Base-by-base conservation (phyloP, 2,329 filamentous ascomycete species). In the Sporothrix dimorphospora region DNA sequence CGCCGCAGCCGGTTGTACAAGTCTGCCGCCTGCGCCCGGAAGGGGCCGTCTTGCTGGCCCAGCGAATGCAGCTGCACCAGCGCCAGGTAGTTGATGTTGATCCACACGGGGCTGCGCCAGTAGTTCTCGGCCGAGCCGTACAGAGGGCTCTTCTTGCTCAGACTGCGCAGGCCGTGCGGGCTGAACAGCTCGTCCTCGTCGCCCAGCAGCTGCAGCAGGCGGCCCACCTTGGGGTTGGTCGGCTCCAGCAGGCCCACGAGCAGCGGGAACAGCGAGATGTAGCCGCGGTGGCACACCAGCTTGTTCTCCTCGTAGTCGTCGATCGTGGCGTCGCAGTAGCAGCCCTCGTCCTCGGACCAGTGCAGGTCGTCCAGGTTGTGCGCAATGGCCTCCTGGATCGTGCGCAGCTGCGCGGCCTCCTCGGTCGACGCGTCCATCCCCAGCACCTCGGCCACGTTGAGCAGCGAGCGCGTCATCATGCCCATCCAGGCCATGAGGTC, bases 401-500 rank as follows among this genome's bases (percentile, higher is more conserved):
- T 89, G 59, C 84, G 85, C 77, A 95, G 93, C 77, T 92, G 89
- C 27, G 88, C 86, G 0, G 87, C 90, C 76, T 98, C 95, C 45
- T 97, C 94, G 0, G 83, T 82, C 27, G 83, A 82, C 21, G 42
- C 70, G 53, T 47, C 63, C 75, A 94, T 88, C 63, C 88, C 90
- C n/a, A 98, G 86, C 34, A 90, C 88, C 61, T 88, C 84, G 1
- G 94, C 93, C 76, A 98, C 92, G 76, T 91, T 92, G 77, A 90
- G 87, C 71, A 99, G 88, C n/a, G 92, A 91, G 75, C 91, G 90
- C 53, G 93, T 91, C 93, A 98, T 97, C 84, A 98, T 89, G n/a
- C 95, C 96, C 82, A 99, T 92, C 96, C 96, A 99, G 69, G 93
- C 93, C 80, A 99, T 92, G 70, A 98, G 86, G 81, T 99, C 96